Evolutionary conservation across 805 yeast species (phyloP).

Genomic region (Starmerella floris): DNA sequence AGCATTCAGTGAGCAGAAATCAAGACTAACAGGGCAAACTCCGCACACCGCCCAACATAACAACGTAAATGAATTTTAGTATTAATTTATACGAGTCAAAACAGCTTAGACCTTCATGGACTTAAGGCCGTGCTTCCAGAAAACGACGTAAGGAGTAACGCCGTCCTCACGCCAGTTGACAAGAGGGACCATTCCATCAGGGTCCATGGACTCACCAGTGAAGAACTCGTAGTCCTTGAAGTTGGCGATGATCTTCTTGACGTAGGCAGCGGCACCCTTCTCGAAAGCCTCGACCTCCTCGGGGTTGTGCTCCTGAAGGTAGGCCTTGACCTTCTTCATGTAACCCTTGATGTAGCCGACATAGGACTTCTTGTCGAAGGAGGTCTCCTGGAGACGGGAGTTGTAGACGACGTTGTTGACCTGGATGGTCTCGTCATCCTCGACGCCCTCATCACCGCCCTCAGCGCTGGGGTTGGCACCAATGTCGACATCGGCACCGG

Average conservation of each 20-base stretch:
- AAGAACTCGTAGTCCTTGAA: conserved; percentile 99
- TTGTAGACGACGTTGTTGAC: conserved; percentile 98
- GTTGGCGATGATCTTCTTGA: conserved; percentile 86
- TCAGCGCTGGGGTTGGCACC: conserved; percentile 99
- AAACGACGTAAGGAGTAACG: conserved; percentile 88
- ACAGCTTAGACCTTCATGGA: conserved; percentile 73
- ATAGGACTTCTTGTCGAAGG: conserved; percentile 96
- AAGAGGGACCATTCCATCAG: conserved; percentile 95
- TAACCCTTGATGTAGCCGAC: conserved; percentile 93
- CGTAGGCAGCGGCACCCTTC: conserved; percentile 94
- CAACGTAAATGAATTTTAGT: neutral
- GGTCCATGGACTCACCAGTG: conserved; percentile 99
- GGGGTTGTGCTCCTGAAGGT: conserved; percentile 80
- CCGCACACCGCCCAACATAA: neutral
- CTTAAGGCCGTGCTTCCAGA: conserved; percentile 97
- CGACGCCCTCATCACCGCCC: conserved; percentile 70
- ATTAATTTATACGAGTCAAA: neutral
- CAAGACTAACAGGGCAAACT: too few species aligned
- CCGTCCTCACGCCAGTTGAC: conserved; percentile 99
- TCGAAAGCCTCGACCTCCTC: conserved; percentile 78
- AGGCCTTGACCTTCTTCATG: conserved; percentile 92
- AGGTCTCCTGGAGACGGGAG: conserved; percentile 92
- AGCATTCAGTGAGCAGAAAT: neutral
- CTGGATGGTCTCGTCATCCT: conserved; percentile 77
- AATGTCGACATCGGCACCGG: conserved; percentile 85